These are phyloP conservation scores for Forsythia viridissima DNA, from an alignment of 257 asterid genomes.

Conservation along the genomic window DNA sequence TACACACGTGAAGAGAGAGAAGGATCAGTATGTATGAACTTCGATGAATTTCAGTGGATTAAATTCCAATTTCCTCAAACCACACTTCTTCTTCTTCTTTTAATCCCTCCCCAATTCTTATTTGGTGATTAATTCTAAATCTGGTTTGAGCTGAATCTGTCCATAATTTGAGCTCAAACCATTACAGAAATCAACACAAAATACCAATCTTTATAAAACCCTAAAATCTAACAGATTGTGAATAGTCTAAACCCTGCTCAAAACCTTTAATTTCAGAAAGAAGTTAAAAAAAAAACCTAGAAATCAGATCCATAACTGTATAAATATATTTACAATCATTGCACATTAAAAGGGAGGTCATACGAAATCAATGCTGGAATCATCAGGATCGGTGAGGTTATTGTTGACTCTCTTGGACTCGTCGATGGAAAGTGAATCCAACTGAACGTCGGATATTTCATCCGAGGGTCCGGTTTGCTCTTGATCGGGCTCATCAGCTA, in stretches of 20 bases:
- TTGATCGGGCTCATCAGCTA: slow-evolving; percentile 36
- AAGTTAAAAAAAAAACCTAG: not conserved
- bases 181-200: not conserved
- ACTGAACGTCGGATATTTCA: not conserved
- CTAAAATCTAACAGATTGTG: slow-evolving; percentile 2
- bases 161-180: no score
- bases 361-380: slow-evolving; percentile 21
- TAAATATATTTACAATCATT: not conserved
- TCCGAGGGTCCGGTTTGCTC: slow-evolving; percentile 18
- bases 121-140: no score
- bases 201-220: not conserved
- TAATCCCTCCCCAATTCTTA: no score
- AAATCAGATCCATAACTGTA: slow-evolving; percentile 15
- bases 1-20: no score
- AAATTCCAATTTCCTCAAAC: no score
- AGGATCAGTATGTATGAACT: no score
- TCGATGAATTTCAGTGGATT: no score
- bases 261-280: not conserved
- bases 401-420: slow-evolving; percentile 8
- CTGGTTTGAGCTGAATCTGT: no score
- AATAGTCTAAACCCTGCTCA: not conserved
- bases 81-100: no score
- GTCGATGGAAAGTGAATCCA: slow-evolving; percentile 33
- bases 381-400: slow-evolving; percentile 25
- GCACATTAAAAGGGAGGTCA: not conserved